phyloP scores from a whole-genome alignment of 2,329 filamentous ascomycete genomes.

The Alternaria sp. region DNA sequence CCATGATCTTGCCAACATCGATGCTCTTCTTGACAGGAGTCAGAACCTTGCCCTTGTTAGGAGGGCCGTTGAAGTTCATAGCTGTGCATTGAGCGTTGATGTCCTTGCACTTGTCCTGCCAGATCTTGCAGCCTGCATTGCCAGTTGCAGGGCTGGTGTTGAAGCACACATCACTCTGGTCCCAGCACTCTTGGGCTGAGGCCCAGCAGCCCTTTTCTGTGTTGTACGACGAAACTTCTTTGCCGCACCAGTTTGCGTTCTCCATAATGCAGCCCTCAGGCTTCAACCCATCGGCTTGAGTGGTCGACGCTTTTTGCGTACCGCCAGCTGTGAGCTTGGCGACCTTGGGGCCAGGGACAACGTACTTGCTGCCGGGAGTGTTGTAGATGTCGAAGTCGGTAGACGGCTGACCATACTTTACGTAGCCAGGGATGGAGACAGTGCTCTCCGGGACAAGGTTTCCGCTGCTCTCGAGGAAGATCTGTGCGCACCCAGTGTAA shows the following conservation, averaged over 20 bases:
- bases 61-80: constrained; percentile 55
- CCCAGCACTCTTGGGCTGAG: constrained; percentile 58
- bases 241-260: constrained; percentile 78
- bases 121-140: constrained; percentile 66
- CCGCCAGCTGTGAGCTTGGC: constrained; percentile 56
- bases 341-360: constrained; percentile 67
- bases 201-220: constrained; percentile 68
- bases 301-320: constrained; percentile 22
- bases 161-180: constrained; percentile 69
- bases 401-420: constrained; percentile 62
- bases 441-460: constrained; percentile 61
- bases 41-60: constrained; percentile 54
- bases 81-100: constrained; percentile 55
- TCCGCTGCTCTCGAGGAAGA: constrained; percentile 66
- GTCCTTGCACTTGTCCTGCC: constrained; percentile 68
- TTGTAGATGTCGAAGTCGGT: constrained; percentile 73
- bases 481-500: constrained; percentile 76
- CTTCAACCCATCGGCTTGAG: constrained; percentile 61
- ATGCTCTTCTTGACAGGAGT: constrained; percentile 42
- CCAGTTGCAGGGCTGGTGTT: constrained; percentile 67
- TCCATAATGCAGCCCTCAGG: constrained; percentile 67
- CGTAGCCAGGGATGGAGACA: constrained; percentile 73
- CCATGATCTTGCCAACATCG: constrained; percentile 43
- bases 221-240: constrained; percentile 66
- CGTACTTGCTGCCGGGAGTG: constrained; percentile 54